Percentiles rank a stretch among this genome's conserved stretches.
Conservation (phyloP, 495 filamentous ascomycete genomes). For the Neurospora pannonica region DNA sequence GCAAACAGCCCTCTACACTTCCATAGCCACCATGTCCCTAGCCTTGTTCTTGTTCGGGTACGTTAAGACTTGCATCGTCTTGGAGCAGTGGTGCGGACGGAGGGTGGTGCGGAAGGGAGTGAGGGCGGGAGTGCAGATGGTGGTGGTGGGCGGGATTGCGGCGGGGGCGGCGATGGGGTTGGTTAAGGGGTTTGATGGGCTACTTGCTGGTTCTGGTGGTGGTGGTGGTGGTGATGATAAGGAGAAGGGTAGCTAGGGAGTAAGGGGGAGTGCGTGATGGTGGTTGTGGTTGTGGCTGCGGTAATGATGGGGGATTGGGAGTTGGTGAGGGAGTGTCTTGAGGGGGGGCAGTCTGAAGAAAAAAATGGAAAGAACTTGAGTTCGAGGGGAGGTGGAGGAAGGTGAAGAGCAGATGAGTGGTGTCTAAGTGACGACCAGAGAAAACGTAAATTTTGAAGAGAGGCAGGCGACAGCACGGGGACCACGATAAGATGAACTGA, state of each 20-base stretch:
- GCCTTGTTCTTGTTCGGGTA: slow-evolving; percentile 34
- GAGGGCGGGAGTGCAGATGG: slow-evolving; percentile 31
- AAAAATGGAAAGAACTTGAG: not conserved
- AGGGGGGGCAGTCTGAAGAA: not conserved
- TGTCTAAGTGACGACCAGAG: not conserved
- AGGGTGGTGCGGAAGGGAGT: slow-evolving; percentile 12
- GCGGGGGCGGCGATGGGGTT: slow-evolving; percentile 36
- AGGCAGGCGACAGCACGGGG: not conserved
- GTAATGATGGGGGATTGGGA: not conserved
- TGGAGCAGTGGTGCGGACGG: slow-evolving; percentile 19
- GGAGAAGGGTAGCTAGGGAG: not conserved
- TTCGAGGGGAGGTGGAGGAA: not conserved
- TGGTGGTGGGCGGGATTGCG: slow-evolving; percentile 30
- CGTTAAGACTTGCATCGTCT: slow-evolving; percentile 35
- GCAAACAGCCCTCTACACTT: not conserved
- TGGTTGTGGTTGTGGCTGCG: not conserved
- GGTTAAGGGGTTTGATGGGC: slow-evolving; percentile 20
- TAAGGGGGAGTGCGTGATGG: not conserved
- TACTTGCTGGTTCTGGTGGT: not conserved
- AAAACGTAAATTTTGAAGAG: not conserved
- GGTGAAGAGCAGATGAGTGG: not conserved
- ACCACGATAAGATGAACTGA: not conserved
- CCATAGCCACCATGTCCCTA: not conserved
- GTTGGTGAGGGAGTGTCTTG: not conserved
- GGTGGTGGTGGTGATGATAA: not conserved